Conservation (phyloP, 805 yeast genomes). For the Gaillardinia entomophila region DNA sequence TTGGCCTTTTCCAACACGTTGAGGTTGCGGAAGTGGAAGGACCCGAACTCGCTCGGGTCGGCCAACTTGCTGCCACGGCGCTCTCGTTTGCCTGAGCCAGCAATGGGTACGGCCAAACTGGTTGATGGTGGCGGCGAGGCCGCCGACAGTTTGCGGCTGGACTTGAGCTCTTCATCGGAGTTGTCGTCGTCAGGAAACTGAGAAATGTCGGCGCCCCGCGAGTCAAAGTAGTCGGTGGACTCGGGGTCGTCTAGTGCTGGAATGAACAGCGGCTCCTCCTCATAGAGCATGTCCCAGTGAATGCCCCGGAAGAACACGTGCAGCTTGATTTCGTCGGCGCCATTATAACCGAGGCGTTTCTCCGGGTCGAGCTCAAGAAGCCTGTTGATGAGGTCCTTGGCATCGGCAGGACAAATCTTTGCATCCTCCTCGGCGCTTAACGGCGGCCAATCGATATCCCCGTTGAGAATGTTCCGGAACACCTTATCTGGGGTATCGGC, state of each 20-base stretch:
- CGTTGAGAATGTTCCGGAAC: slow-evolving; percentile 70
- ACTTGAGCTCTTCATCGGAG: slow-evolving; percentile 22
- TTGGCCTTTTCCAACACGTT: slow-evolving; percentile 91
- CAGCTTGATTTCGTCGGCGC: slow-evolving; percentile 68
- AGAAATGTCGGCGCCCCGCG: slow-evolving; percentile 76
- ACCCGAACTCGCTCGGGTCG: slow-evolving; percentile 80
- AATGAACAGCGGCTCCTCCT: slow-evolving; percentile 73
- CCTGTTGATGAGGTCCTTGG: slow-evolving; percentile 65
- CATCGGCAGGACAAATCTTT: slow-evolving; percentile 53
- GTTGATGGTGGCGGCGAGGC: slow-evolving; percentile 6
- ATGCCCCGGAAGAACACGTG: slow-evolving; percentile 75
- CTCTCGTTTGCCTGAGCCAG: slow-evolving; percentile 44
- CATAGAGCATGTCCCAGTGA: slow-evolving; percentile 69
- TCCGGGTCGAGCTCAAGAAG: slow-evolving; percentile 61
- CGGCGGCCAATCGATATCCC: slow-evolving; percentile 81
- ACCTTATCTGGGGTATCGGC: slow-evolving; percentile 74
- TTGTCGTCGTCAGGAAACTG: slow-evolving; percentile 51
- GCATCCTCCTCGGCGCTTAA: slow-evolving; percentile 48
- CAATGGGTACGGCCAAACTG: slow-evolving; percentile 2
- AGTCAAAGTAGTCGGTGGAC: slow-evolving; percentile 85
- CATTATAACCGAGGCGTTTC: slow-evolving; percentile 69
- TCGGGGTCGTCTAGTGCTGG: slow-evolving; percentile 78
- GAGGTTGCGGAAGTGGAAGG: slow-evolving; percentile 83
- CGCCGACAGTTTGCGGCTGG: slow-evolving; percentile 1
- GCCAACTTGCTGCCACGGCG: slow-evolving; percentile 68